Evolutionary conservation across 208 protist species (phyloP).

Genomic region (Acanthamoeba healyi): DNA sequence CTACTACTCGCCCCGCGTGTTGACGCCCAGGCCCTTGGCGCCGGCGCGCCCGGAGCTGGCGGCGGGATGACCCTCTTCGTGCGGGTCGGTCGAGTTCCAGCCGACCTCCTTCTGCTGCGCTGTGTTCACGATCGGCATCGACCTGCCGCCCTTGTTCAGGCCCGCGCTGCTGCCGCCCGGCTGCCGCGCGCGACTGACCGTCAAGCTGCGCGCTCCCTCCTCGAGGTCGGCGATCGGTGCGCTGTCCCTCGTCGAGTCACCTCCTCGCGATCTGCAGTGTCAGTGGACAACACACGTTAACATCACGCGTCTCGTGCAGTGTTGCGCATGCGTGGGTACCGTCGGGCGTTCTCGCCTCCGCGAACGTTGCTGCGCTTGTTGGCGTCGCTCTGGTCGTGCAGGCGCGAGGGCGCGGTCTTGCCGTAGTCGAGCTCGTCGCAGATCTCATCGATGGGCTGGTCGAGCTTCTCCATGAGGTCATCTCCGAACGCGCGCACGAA

Average conservation of each 20-base stretch:
- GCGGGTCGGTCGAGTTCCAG: neutral
- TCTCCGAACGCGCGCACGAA: conserved; percentile 5
- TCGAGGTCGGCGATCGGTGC: neutral
- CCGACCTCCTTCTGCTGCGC: conserved; percentile 5
- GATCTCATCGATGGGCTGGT: conserved; percentile 13
- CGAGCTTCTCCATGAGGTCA: neutral
- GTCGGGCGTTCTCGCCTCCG: neutral
- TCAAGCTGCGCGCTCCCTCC: neutral
- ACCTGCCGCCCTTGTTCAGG: conserved; percentile 7
- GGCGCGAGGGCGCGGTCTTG: neutral
- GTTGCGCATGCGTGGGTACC: neutral
- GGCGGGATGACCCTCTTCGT: conserved; percentile 6
- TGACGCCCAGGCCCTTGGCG: neutral
- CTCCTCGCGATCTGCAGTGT: neutral
- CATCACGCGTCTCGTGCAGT: neutral
- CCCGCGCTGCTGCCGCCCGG: conserved; percentile 19
- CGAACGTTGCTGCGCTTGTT: neutral
- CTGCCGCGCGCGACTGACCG: neutral
- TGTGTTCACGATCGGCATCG: neutral
- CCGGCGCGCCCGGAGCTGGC: conserved; percentile 14
- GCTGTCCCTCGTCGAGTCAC: neutral
- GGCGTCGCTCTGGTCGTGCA: neutral
- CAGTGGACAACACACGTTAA: neutral
- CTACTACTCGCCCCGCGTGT: neutral
- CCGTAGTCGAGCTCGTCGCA: conserved; percentile 33